These are phyloP conservation scores for Colletotrichum salicis DNA, from an alignment of 2,329 filamentous ascomycete genomes.

Conservation along the genomic window DNA sequence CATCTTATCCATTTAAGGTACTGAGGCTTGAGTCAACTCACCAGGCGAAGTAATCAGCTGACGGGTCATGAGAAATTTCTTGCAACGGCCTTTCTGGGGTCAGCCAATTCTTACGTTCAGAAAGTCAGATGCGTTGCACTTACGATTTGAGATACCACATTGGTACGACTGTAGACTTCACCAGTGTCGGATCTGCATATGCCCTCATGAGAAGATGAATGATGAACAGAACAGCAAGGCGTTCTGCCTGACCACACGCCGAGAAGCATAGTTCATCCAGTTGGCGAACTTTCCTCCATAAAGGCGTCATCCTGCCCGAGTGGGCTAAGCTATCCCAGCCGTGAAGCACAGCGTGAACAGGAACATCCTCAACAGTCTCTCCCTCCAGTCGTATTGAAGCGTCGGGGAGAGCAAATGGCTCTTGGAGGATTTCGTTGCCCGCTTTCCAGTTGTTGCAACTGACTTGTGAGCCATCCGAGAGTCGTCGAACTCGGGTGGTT, in stretches of 20 bases:
- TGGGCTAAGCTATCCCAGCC: conserved; percentile 43
- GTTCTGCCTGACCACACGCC: conserved; percentile 36
- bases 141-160: conserved; percentile 25
- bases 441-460: conserved; percentile 41
- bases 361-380: conserved; percentile 39
- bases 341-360: conserved; percentile 41
- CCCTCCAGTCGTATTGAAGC: conserved; percentile 37
- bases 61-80: conserved; percentile 1
- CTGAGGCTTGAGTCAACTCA: not conserved
- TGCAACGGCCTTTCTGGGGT: not conserved
- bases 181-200: conserved; percentile 40
- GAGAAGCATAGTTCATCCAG: conserved; percentile 41
- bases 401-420: conserved; percentile 25
- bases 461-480: conserved; percentile 19
- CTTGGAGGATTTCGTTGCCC: conserved; percentile 37
- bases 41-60: conserved; percentile 20
- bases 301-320: conserved; percentile 39
- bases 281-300: conserved; percentile 41
- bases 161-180: not conserved
- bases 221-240: conserved; percentile 39
- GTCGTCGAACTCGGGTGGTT: not conserved
- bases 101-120: too few relatives aligned
- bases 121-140: not conserved
- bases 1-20: too few relatives aligned
- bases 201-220: conserved; percentile 42